Evolutionary conservation across 1,284 basidiomycete species (phyloP).

Genomic region (Malassezia globosa): DNA sequence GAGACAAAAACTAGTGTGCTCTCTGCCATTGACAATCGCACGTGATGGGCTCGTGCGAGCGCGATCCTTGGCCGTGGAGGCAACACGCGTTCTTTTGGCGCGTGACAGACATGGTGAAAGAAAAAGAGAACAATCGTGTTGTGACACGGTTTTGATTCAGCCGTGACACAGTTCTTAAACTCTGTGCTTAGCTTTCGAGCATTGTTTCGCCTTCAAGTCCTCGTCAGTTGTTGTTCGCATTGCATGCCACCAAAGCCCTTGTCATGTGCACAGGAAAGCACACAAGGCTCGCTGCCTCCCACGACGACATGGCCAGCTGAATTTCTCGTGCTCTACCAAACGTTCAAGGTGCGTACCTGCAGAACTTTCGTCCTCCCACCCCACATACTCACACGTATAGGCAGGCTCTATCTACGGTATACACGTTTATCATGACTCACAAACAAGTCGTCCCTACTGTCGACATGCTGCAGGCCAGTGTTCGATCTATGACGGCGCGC

Average conservation of each 20-base stretch:
- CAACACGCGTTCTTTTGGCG: neutral
- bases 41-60: conserved; percentile 10
- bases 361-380: no score
- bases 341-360: neutral
- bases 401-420: conserved; percentile 79
- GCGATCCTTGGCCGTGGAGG: neutral
- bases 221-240: no score
- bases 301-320: conserved; percentile 1
- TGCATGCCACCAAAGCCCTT: no score
- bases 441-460: conserved; percentile 74
- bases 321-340: neutral
- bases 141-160: no score
- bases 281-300: no score
- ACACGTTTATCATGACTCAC: conserved; percentile 72
- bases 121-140: no score
- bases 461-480: conserved; percentile 61
- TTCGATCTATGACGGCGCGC: conserved; percentile 52
- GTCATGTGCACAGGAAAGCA: no score
- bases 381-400: no score
- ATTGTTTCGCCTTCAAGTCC: no score
- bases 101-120: no score
- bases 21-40: neutral
- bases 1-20: neutral
- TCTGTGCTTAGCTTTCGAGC: no score
- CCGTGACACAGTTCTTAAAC: no score